Conservation (phyloP, 352 stramenopile genomes). For the Phytophthora kernoviae region DNA sequence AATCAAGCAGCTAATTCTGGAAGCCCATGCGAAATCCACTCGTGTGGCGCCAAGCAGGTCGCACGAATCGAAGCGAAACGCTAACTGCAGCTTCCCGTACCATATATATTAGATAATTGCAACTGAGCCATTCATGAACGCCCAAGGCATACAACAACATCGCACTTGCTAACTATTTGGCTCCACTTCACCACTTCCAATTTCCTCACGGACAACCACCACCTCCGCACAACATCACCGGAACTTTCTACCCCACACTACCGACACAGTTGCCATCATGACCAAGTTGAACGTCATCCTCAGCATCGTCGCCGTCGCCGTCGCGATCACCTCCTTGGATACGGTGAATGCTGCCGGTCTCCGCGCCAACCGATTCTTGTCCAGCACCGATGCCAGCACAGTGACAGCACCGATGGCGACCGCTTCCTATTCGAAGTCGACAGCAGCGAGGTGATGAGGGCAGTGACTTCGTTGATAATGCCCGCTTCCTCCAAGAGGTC, state of each 20-base stretch:
- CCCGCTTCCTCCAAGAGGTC: background rate
- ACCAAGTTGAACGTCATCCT: conserved; percentile 32
- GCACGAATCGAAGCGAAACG: too few species aligned
- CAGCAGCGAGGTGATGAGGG: background rate
- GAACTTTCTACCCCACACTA: background rate
- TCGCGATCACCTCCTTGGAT: conserved; percentile 12
- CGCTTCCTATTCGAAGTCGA: conserved; percentile 4
- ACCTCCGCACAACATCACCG: background rate
- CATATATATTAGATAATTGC: too few species aligned
- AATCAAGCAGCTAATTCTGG: background rate
- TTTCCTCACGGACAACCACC: background rate
- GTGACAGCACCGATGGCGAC: conserved; percentile 1
- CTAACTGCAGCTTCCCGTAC: too few species aligned
- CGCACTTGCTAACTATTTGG: too few species aligned
- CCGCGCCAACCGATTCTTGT: conserved; percentile 12
- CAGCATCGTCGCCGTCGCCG: conserved; percentile 13
- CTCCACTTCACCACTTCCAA: background rate
- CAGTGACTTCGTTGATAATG: background rate
- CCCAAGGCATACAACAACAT: too few species aligned
- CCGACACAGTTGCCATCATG: conserved; percentile 9
- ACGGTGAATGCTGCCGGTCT: conserved; percentile 16
- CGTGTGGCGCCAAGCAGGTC: too few species aligned
- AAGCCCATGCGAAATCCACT: background rate
- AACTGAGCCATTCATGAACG: too few species aligned
- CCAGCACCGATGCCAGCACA: conserved; percentile 16